Base-by-base conservation (phyloP, 2,329 filamentous ascomycete species). In the Diaporthe vexans region DNA sequence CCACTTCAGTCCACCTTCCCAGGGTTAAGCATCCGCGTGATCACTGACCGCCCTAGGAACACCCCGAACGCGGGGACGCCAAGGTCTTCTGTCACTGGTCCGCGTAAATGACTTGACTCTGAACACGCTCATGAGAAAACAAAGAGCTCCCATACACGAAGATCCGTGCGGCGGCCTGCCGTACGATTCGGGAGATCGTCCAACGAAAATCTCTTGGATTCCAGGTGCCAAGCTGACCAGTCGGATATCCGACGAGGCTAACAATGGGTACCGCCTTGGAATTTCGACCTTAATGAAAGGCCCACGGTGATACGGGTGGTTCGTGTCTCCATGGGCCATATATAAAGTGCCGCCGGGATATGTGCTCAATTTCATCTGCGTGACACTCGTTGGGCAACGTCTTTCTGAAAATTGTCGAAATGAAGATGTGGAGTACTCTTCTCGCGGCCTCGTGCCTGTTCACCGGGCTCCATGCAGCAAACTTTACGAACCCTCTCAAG, bases 11-110 rank as follows among this genome's bases (percentile, higher is more conserved):
- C 59, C 59, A 65, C 59, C 17, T n/a, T 33, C 26, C 40, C 40
- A 65, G 59, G 43, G 29, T 65, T 48, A 48, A 65, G 61, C 61
- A 52, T 6, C 61, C 61, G 61, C 61, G 40, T 67, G 61, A 67
- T 67, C 43, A 21, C 46, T 52, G 61, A 67, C 61, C 29, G 61
- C 61, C 61, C 61, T 52, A 29, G 43, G 43, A 67, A 67, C 43
- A 67, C 26, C 61, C 61, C 61, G 61, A 67, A 48, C 46, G 61
- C 61, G 61, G 43, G 61, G 61, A 67, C 19, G 61, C 61, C 61
- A 67, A 67, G 61, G 21, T 51, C 29, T 26, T 1, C 29, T 52
- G 26, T 9, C 33, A 67, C 61, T 67, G 61, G 61, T 35, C 61
- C 61, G 61, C 61, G 9, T 67, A 67, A 67, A n/a, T 21, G 11